These are phyloP conservation scores for Candida tunisiensis DNA, from an alignment of 1,139 yeast species.

Conservation along the genomic window DNA sequence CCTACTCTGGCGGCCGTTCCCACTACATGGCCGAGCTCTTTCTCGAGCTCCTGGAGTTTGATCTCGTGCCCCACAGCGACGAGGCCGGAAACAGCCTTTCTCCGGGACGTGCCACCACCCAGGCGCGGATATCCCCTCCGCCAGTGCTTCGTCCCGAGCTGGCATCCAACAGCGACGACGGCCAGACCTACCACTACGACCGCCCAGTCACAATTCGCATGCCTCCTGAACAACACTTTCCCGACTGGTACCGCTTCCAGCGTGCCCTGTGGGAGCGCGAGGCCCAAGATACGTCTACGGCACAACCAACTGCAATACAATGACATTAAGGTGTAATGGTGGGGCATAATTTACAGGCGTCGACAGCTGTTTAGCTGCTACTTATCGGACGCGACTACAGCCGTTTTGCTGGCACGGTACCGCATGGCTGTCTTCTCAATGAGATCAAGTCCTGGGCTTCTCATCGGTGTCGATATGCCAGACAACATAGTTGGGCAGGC, in stretches of 20 bases:
- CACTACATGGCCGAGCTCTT: conserved; percentile 74
- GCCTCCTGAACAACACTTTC: conserved; percentile 46
- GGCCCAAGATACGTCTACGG: neutral
- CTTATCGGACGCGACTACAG: too few relatives aligned
- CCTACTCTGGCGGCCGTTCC: conserved; percentile 55
- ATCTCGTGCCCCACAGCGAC: neutral
- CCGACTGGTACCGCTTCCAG: conserved; percentile 53
- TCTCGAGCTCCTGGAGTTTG: conserved; percentile 43
- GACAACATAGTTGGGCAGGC: conserved; percentile 87
- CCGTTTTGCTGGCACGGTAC: too few relatives aligned
- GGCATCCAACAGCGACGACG: neutral
- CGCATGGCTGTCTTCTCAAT: too few relatives aligned
- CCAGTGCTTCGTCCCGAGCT: conserved; percentile 1
- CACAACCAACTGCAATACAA: neutral
- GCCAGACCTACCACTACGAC: neutral
- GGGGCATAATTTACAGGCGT: too few relatives aligned
- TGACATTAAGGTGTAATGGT: too few relatives aligned
- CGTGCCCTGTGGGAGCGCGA: conserved; percentile 44
- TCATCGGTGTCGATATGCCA: too few relatives aligned
- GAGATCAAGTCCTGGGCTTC: too few relatives aligned
- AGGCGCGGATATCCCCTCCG: neutral
- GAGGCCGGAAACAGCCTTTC: neutral
- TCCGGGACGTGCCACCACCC: neutral
- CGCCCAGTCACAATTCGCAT: conserved; percentile 14
- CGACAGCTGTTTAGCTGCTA: too few relatives aligned